These are phyloP conservation scores for Zygotorulaspora mrakii DNA, from an alignment of 1,139 yeast genomes.

Conservation along the genomic window DNA sequence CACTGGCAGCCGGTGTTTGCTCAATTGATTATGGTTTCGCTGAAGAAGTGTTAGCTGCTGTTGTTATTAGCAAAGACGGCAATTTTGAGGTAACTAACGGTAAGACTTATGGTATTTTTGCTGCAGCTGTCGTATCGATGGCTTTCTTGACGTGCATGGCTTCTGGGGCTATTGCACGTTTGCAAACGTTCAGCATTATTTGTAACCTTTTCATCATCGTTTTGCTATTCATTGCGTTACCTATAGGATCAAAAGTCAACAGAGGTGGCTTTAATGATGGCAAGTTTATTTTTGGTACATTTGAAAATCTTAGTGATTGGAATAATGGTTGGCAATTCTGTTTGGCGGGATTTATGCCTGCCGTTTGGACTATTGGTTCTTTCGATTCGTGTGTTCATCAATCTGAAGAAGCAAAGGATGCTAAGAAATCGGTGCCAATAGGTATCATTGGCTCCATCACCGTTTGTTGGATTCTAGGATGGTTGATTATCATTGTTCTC, in stretches of 20 bases:
- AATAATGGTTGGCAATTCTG: constrained; percentile 60
- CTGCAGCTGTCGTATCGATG: constrained; percentile 48
- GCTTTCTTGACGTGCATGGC: constrained; percentile 48
- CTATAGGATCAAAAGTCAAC: constrained; percentile 47
- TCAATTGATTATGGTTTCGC: constrained; percentile 60
- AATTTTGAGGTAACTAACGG: constrained; percentile 46
- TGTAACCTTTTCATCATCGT: constrained; percentile 53
- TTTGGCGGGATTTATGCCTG: constrained; percentile 49
- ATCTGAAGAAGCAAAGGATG: constrained; percentile 68
- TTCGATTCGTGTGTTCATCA: constrained; percentile 71
- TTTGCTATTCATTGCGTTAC: constrained; percentile 64
- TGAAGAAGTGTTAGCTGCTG: constrained; percentile 50
- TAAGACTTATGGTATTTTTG: constrained; percentile 53
- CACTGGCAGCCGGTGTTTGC: constrained; percentile 54
- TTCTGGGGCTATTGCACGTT: constrained; percentile 49
- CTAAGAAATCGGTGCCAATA: constrained; percentile 62
- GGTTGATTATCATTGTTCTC: constrained; percentile 51
- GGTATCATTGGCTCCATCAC: constrained; percentile 57
- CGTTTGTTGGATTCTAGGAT: constrained; percentile 61
- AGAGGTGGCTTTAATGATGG: constrained; percentile 39
- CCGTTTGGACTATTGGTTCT: constrained; percentile 64
- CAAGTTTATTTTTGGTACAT: constrained; percentile 52
- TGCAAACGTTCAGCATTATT: constrained; percentile 58
- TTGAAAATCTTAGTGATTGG: constrained; percentile 56
- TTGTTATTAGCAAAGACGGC: constrained; percentile 47